Percentiles rank a stretch among this genome's conserved stretches.
Conservation (phyloP, 495 filamentous ascomycete genomes). For the Pyrenula massariospora region DNA sequence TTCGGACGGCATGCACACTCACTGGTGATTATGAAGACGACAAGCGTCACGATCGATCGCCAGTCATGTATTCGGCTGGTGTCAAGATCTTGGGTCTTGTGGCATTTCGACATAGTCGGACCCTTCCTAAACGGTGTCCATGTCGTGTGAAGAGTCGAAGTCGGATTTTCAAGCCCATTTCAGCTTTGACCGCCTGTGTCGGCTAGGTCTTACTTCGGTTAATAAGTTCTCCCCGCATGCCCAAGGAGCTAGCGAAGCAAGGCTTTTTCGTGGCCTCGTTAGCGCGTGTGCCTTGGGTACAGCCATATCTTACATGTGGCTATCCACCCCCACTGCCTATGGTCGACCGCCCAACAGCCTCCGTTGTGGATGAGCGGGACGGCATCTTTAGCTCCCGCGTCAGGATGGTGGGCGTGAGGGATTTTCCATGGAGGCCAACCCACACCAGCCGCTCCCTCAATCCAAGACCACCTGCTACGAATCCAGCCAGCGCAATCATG, state of each 20-base stretch:
- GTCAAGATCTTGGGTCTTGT: conserved; percentile 25
- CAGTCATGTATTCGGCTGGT: conserved; percentile 41
- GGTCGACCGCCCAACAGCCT: no score
- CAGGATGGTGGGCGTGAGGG: no score
- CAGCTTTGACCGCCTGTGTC: neutral
- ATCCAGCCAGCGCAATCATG: neutral
- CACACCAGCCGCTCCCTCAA: no score
- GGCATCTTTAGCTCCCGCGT: neutral
- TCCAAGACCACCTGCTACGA: no score
- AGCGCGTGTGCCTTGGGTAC: no score
- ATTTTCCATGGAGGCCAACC: no score
- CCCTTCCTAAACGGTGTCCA: neutral
- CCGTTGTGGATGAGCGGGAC: neutral
- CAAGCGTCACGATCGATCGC: conserved; percentile 51
- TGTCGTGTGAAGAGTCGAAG: neutral
- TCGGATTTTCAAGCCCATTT: neutral
- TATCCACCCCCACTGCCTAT: no score
- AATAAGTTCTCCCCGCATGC: neutral
- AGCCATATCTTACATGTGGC: no score
- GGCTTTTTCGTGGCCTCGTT: no score
- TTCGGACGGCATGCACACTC: conserved; percentile 15
- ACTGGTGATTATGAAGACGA: conserved; percentile 54
- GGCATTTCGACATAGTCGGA: conserved; percentile 19
- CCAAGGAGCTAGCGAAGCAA: neutral
- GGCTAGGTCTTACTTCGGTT: neutral